phyloP scores from a whole-genome alignment of 306 rosid species.

The Rosa chinensis region DNA sequence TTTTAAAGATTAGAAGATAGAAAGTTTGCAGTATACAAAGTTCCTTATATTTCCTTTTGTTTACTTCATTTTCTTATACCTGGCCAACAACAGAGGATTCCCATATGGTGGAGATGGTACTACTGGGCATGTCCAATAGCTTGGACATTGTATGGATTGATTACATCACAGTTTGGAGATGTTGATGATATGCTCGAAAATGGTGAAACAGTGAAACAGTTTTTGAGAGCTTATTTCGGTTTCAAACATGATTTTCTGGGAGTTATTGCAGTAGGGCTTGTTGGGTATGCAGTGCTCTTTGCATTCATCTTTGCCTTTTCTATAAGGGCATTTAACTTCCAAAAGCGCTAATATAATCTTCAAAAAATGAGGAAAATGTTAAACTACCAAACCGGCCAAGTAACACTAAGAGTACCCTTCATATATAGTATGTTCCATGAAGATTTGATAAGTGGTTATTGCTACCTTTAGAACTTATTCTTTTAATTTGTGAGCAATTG shows the following conservation, averaged over 20 bases:
- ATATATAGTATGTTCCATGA: no score
- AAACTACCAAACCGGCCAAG: not conserved
- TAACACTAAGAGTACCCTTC: no score
- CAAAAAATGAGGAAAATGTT: not conserved
- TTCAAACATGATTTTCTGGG: constrained; percentile 41
- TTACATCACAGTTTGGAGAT: constrained; percentile 57
- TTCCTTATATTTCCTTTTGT: not conserved
- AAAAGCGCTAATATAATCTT: constrained; percentile 24
- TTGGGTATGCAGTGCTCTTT: constrained; percentile 28
- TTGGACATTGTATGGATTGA: constrained; percentile 68
- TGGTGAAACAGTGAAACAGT: constrained; percentile 25
- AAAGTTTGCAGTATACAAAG: not conserved
- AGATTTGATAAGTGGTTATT: no score
- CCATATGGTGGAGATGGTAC: constrained; percentile 88
- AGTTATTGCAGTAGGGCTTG: constrained; percentile 30
- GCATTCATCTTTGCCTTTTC: constrained; percentile 43
- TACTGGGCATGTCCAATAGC: constrained; percentile 69
- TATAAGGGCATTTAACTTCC: constrained; percentile 39
- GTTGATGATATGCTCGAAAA: not conserved
- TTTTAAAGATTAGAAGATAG: not conserved
- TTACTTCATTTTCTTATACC: not conserved
- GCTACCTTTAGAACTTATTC: no score
- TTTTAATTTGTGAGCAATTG: no score
- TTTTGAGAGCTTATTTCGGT: constrained; percentile 30
- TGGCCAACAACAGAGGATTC: constrained; percentile 46